These are phyloP conservation scores for Trametes maxima DNA, from an alignment of 768 basidiomycete genomes.

Conservation along the genomic window DNA sequence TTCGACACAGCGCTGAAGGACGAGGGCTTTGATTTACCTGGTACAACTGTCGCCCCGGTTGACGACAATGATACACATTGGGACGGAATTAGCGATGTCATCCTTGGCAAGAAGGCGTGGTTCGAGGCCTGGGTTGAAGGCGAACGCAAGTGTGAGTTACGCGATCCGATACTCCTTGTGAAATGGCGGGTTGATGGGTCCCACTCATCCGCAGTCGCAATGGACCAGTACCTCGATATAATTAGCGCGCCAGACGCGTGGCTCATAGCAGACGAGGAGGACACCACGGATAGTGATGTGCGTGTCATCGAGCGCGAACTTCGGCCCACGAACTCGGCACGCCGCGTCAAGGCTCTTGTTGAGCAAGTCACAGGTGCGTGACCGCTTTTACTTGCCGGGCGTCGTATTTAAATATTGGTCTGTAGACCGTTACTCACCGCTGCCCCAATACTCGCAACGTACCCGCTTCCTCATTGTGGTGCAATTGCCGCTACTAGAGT, in stretches of 20 bases:
- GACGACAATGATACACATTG: conserved; percentile 42
- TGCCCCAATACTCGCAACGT: conserved; percentile 77
- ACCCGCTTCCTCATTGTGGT: conserved; percentile 82
- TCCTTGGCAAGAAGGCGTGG: conserved; percentile 86
- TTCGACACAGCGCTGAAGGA: conserved; percentile 83
- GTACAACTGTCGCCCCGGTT: conserved; percentile 46
- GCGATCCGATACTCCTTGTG: neutral
- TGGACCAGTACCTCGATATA: conserved; percentile 84
- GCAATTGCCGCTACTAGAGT: conserved; percentile 82
- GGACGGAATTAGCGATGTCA: conserved; percentile 80
- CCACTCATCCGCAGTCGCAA: conserved; percentile 60
- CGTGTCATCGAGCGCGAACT: conserved; percentile 42
- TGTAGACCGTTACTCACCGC: conserved; percentile 88
- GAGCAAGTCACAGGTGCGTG: conserved; percentile 87
- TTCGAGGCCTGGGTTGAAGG: conserved; percentile 89
- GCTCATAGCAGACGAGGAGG: conserved; percentile 72
- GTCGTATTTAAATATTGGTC: neutral
- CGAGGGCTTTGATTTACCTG: conserved; percentile 66
- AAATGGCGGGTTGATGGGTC: too few species aligned
- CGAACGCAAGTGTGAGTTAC: conserved; percentile 79
- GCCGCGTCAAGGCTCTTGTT: conserved; percentile 80
- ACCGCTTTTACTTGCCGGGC: neutral
- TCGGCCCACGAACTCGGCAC: conserved; percentile 80
- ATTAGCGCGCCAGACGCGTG: conserved; percentile 84
- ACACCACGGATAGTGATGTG: conserved; percentile 43